Percentiles rank a stretch among this genome's conserved stretches.
Evolutionary conservation across 306 rosid genomes (phyloP).

Genomic region (Glycine soja): DNA sequence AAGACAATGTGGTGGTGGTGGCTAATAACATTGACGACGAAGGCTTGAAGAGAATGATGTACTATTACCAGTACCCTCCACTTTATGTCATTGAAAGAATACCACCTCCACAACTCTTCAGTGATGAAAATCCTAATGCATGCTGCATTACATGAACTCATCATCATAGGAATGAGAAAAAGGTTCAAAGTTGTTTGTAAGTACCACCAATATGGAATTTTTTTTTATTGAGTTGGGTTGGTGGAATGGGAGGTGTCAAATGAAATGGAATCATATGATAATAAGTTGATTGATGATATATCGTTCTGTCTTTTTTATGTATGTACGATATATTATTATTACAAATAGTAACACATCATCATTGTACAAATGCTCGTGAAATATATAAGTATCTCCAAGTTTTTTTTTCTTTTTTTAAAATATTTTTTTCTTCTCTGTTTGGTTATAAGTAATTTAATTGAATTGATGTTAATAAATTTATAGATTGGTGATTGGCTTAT

Average conservation of each 20-base stretch:
- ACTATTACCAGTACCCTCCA: slow-evolving; percentile 77
- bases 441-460: background rate
- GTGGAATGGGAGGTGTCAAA: slow-evolving; percentile 33
- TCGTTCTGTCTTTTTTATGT: slow-evolving; percentile 45
- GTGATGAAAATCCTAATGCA: slow-evolving; percentile 97
- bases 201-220: slow-evolving; percentile 38
- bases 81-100: slow-evolving; percentile 69
- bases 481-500: background rate
- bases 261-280: slow-evolving; percentile 40
- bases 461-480: background rate
- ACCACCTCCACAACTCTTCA: slow-evolving; percentile 94
- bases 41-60: slow-evolving; percentile 79
- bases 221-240: slow-evolving; percentile 47
- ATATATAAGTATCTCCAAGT: slow-evolving; percentile 22
- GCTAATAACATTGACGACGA: slow-evolving; percentile 60
- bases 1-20: slow-evolving; percentile 32
- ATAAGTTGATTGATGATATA: slow-evolving; percentile 43
- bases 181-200: background rate
- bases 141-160: slow-evolving; percentile 71
- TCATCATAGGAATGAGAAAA: background rate
- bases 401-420: background rate
- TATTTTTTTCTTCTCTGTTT: background rate
- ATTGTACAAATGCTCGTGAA: slow-evolving; percentile 45
- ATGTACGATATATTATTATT: slow-evolving; percentile 53
- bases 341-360: background rate